Evolutionary conservation across 179 eudicot genomes (phyloP).

Genomic region (Monotropa hypopitys): DNA sequence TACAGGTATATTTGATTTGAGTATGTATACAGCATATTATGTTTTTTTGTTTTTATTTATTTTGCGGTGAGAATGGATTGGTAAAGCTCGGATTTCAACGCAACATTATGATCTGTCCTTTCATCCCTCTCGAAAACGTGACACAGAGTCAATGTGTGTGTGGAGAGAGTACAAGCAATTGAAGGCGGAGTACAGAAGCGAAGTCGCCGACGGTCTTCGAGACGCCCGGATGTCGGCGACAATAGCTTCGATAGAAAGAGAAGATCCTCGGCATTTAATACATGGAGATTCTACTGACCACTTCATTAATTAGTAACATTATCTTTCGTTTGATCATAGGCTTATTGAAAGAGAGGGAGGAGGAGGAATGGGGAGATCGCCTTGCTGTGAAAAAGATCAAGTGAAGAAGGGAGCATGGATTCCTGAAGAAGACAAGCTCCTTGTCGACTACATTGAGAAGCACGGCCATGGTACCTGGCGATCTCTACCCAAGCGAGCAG

Average conservation of each 20-base stretch:
- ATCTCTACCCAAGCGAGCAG: constrained; percentile 52
- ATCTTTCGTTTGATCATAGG: neutral
- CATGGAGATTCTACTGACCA: constrained; percentile 3
- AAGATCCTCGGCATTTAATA: constrained; percentile 7
- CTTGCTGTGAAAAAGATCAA: constrained; percentile 48
- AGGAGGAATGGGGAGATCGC: constrained; percentile 32
- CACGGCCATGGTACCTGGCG: constrained; percentile 62
- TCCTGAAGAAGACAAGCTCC: constrained; percentile 45
- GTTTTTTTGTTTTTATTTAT: neutral
- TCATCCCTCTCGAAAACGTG: neutral
- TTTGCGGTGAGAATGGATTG: neutral
- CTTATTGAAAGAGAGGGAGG: constrained; percentile 3
- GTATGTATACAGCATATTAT: neutral
- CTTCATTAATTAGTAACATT: neutral
- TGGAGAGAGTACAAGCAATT: neutral
- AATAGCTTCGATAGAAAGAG: neutral
- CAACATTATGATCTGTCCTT: neutral
- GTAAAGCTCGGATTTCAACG: neutral
- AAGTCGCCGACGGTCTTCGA: neutral
- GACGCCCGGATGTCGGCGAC: neutral
- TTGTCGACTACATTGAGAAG: constrained; percentile 33
- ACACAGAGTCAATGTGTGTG: neutral
- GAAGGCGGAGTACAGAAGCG: neutral
- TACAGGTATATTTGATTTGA: no score
- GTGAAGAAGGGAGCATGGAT: constrained; percentile 62